Conservation (phyloP, 805 yeast species). For the Maudiozyma pseudohumilis region DNA sequence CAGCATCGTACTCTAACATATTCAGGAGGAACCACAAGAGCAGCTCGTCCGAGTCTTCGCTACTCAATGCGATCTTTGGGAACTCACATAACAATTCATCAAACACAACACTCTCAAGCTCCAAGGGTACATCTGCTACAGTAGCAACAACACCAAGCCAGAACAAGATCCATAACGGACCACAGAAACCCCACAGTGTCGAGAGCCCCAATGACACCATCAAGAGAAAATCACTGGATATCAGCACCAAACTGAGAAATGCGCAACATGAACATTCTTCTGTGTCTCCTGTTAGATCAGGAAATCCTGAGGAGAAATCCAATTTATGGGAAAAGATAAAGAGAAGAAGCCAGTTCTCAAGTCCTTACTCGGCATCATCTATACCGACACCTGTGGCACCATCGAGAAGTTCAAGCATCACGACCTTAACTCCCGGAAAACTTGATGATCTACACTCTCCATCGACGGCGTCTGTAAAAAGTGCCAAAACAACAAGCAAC, state of each 20-base stretch:
- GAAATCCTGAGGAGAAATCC: conserved; percentile 18
- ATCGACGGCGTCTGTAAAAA: not conserved
- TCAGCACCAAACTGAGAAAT: conserved; percentile 5
- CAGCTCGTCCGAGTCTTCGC: conserved; percentile 48
- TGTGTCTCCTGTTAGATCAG: conserved; percentile 11
- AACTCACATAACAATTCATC: conserved; percentile 6
- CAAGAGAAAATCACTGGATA: conserved; percentile 1
- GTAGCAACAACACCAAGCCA: not conserved
- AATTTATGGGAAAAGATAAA: conserved; percentile 25
- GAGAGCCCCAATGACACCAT: not conserved
- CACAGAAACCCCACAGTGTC: not conserved
- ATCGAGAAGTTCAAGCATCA: conserved; percentile 4
- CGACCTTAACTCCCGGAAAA: conserved; percentile 7
- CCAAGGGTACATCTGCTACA: not conserved
- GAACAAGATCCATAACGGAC: not conserved
- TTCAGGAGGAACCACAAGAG: conserved; percentile 58
- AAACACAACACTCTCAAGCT: not conserved
- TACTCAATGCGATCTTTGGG: conserved; percentile 31
- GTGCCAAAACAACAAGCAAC: not conserved
- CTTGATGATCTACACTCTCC: not conserved
- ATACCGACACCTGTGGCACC: conserved; percentile 5
- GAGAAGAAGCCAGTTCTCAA: conserved; percentile 18
- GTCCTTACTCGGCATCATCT: conserved; percentile 5
- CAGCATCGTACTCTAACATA: conserved; percentile 33
- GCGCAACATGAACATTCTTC: conserved; percentile 6